phyloP scores from a whole-genome alignment of 768 basidiomycete genomes.

The Tricholoma terreum region DNA sequence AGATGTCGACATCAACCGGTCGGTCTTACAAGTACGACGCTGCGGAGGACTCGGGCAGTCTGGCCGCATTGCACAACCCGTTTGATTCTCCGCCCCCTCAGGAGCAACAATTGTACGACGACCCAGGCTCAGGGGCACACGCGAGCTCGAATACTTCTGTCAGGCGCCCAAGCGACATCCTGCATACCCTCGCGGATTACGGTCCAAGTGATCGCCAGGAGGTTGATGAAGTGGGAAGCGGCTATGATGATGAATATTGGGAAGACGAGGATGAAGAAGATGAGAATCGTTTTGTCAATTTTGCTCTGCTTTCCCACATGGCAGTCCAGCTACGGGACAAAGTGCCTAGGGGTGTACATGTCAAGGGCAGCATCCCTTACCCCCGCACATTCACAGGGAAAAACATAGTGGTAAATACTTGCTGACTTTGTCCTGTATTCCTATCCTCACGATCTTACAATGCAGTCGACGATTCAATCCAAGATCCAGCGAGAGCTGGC shows the following conservation, averaged over 20 bases:
- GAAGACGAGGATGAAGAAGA: conserved; percentile 67
- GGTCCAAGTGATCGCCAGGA: conserved; percentile 20
- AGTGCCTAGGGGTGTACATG: conserved; percentile 81
- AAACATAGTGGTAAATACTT: conserved; percentile 80
- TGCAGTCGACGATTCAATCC: conserved; percentile 80
- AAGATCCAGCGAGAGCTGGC: conserved; percentile 84
- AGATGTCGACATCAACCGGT: conserved; percentile 3
- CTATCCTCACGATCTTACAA: not conserved
- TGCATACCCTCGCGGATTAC: conserved; percentile 34
- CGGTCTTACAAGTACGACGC: conserved; percentile 4
- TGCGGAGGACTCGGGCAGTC: not conserved
- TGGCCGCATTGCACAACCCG: not conserved
- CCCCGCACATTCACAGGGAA: conserved; percentile 90
- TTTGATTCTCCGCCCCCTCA: conserved; percentile 4
- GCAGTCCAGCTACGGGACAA: conserved; percentile 88
- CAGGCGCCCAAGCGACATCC: conserved; percentile 36
- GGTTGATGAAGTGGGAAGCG: conserved; percentile 22
- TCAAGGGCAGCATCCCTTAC: conserved; percentile 92
- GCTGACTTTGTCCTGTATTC: not conserved
- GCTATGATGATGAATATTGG: conserved; percentile 45
- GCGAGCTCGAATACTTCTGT: conserved; percentile 5
- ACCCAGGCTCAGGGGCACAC: conserved; percentile 5
- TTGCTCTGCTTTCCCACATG: conserved; percentile 81
- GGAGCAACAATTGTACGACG: conserved; percentile 5
- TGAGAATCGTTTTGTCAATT: conserved; percentile 79